phyloP scores from a whole-genome alignment of 768 basidiomycete genomes.

The Pleurotus eryngii region DNA sequence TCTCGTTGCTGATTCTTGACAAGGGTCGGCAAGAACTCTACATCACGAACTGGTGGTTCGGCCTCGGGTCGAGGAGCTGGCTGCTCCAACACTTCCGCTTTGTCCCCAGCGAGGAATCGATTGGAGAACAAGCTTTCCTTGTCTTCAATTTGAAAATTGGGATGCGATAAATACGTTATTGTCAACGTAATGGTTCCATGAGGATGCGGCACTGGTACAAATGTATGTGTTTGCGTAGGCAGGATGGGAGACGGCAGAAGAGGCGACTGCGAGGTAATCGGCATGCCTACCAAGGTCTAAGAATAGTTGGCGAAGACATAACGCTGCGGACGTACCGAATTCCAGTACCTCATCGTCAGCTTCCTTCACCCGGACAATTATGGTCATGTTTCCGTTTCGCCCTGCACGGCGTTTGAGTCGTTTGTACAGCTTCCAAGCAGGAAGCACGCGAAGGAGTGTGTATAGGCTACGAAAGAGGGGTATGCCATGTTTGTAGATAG shows the following conservation, averaged over 20 bases:
- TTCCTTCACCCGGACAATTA: slow-evolving; percentile 20
- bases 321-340: slow-evolving; percentile 27
- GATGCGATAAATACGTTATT: slow-evolving; percentile 60
- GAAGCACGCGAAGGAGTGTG: slow-evolving; percentile 69
- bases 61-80: slow-evolving; percentile 1
- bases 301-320: not conserved
- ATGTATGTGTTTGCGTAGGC: slow-evolving; percentile 51
- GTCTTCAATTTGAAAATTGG: slow-evolving; percentile 73
- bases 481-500: slow-evolving; percentile 84
- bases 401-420: slow-evolving; percentile 44
- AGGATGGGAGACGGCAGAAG: slow-evolving; percentile 38
- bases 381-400: slow-evolving; percentile 42
- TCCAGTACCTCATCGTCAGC: slow-evolving; percentile 19
- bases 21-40: slow-evolving; percentile 69
- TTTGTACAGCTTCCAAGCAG: slow-evolving; percentile 71
- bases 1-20: slow-evolving; percentile 61
- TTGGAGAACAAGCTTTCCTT: slow-evolving; percentile 74
- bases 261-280: slow-evolving; percentile 25
- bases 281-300: not conserved
- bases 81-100: slow-evolving; percentile 26
- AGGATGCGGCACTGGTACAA: slow-evolving; percentile 68
- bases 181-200: slow-evolving; percentile 60
- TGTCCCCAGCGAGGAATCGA: slow-evolving; percentile 66
- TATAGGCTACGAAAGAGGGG: slow-evolving; percentile 76
- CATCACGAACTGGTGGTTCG: slow-evolving; percentile 6